Percentiles rank a stretch among this genome's conserved stretches.
These are phyloP conservation scores for Debaryomyces sp. DNA, from an alignment of 1,139 yeast genomes.

Conservation along the genomic window DNA sequence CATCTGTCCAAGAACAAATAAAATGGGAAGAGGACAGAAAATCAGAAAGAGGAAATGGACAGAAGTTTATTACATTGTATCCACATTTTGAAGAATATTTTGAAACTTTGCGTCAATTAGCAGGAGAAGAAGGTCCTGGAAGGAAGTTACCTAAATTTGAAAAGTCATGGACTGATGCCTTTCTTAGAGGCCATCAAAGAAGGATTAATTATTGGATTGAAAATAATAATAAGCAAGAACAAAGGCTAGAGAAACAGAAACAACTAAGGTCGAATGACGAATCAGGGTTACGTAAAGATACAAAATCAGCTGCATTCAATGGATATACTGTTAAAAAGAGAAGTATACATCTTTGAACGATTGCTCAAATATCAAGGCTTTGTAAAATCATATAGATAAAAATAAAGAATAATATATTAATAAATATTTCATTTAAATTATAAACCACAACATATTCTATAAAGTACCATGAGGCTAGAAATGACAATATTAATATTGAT, in stretches of 20 bases:
- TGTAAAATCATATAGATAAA: too few relatives aligned
- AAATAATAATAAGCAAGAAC: constrained; percentile 10
- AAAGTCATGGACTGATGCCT: constrained; percentile 23
- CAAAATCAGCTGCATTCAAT: neutral
- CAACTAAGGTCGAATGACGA: neutral
- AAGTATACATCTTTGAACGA: too few relatives aligned
- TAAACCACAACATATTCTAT: neutral
- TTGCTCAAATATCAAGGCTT: too few relatives aligned
- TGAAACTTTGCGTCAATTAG: constrained; percentile 22
- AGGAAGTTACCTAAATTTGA: constrained; percentile 25
- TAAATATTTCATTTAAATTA: too few relatives aligned
- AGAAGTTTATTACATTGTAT: constrained; percentile 18
- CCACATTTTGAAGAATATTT: constrained; percentile 29
- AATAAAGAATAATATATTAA: too few relatives aligned
- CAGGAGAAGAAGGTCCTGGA: constrained; percentile 29
- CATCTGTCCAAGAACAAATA: constrained; percentile 29
- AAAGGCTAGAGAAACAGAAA: neutral
- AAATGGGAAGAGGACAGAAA: constrained; percentile 33
- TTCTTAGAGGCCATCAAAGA: constrained; percentile 23
- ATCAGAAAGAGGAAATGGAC: constrained; percentile 30
- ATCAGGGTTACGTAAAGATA: neutral
- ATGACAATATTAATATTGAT: constrained; percentile 19
- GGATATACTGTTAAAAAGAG: too few relatives aligned
- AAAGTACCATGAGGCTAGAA: neutral
- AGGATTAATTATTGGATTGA: constrained; percentile 20